Evolutionary conservation across 2,329 filamentous ascomycete species (phyloP).

Genomic region (Scedosporium aurantiacum): DNA sequence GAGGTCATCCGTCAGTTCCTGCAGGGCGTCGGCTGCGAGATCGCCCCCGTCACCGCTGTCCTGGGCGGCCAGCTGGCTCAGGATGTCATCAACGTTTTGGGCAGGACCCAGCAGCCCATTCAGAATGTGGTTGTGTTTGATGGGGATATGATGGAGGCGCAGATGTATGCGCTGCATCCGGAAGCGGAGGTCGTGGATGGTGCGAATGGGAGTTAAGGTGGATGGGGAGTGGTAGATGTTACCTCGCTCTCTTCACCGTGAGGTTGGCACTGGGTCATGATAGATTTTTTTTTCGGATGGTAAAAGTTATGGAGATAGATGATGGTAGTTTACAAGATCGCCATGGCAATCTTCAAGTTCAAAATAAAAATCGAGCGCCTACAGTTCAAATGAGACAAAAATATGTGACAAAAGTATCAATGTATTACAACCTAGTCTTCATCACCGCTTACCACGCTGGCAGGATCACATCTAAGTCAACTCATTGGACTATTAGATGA

Average conservation of each 20-base stretch:
- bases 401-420: too few relatives aligned
- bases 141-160: constrained; percentile 66
- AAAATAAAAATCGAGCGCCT: too few relatives aligned
- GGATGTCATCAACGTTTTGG: constrained; percentile 93
- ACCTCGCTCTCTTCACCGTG: background rate
- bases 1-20: constrained; percentile 75
- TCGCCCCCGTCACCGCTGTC: constrained; percentile 79
- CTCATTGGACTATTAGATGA: too few relatives aligned
- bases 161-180: constrained; percentile 73
- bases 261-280: too few relatives aligned
- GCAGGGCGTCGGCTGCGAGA: constrained; percentile 73
- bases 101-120: constrained; percentile 82
- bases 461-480: too few relatives aligned
- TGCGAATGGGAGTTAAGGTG: constrained; percentile 15
- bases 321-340: too few relatives aligned
- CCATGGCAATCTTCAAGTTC: too few relatives aligned
- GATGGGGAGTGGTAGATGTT: background rate
- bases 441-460: too few relatives aligned
- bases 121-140: constrained; percentile 94
- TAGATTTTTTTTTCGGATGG: too few relatives aligned
- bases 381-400: too few relatives aligned
- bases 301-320: too few relatives aligned
- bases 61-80: constrained; percentile 85
- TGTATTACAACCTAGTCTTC: too few relatives aligned
- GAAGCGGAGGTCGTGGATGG: constrained; percentile 41